Evolutionary conservation across 2,329 filamentous ascomycete genomes (phyloP).

Genomic region (Leptographium galeiforme): DNA sequence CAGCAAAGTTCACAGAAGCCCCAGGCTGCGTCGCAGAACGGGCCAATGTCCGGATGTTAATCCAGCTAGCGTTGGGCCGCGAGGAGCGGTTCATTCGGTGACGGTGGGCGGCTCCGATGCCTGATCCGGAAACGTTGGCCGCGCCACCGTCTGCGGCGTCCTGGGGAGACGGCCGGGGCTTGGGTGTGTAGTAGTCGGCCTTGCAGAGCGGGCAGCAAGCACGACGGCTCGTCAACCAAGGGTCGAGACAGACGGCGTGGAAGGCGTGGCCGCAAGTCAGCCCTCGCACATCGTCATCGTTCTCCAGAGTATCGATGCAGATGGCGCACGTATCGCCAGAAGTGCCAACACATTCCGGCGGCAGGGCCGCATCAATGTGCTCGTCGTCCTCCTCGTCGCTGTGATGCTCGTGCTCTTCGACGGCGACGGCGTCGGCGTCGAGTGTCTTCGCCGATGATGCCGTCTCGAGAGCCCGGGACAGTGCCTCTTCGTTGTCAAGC

Average conservation of each 20-base stretch:
- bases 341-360: constrained; percentile 65
- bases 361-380: constrained; percentile 69
- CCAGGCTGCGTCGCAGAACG: not conserved
- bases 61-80: constrained; percentile 26
- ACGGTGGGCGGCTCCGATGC: constrained; percentile 13
- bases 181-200: constrained; percentile 92
- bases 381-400: constrained; percentile 45
- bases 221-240: constrained; percentile 86
- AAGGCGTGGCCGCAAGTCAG: constrained; percentile 96
- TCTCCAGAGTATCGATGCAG: constrained; percentile 85
- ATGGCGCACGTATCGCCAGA: constrained; percentile 93
- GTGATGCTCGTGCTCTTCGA: not conserved
- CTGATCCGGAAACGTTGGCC: constrained; percentile 14
- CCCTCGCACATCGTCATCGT: constrained; percentile 89
- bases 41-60: constrained; percentile 15
- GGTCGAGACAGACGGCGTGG: constrained; percentile 89
- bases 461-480: constrained; percentile 3
- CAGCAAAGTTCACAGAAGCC: not conserved
- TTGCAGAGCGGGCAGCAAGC: constrained; percentile 97
- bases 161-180: constrained; percentile 52
- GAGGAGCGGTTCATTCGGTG: constrained; percentile 34
- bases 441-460: not conserved
- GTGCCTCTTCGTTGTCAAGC: not conserved
- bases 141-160: constrained; percentile 19
- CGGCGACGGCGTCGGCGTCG: not conserved